These are phyloP conservation scores for Entomortierella parvispora DNA, from an alignment of 192 early-diverging fungal genomes.

Conservation along the genomic window DNA sequence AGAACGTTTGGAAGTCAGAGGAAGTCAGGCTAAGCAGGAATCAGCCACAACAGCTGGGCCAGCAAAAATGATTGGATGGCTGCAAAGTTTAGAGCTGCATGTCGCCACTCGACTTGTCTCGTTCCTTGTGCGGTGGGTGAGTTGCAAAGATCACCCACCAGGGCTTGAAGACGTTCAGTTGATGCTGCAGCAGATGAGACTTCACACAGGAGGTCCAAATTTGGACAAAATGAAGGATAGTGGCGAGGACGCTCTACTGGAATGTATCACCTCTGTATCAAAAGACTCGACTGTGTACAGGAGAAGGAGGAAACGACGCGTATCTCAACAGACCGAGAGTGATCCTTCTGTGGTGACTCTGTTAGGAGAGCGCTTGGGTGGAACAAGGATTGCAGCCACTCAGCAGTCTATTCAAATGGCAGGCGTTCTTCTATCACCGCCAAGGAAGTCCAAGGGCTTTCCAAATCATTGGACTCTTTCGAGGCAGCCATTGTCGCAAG, in stretches of 20 bases:
- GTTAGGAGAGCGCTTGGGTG: not conserved
- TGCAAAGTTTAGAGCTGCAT: slow-evolving; percentile 21
- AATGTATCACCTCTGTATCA: not conserved
- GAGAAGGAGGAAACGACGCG: slow-evolving; percentile 6
- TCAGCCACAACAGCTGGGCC: not conserved
- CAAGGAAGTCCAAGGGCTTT: slow-evolving; percentile 29
- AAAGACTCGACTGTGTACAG: slow-evolving; percentile 17
- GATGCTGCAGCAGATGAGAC: slow-evolving; percentile 16
- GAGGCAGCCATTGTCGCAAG: slow-evolving; percentile 27
- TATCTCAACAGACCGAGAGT: not conserved
- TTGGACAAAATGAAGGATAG: not conserved
- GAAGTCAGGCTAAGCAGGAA: not conserved
- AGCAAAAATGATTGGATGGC: slow-evolving; percentile 13
- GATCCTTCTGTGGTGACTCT: not conserved
- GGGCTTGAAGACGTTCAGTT: slow-evolving; percentile 29
- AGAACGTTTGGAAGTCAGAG: no score
- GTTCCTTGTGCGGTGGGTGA: slow-evolving; percentile 46
- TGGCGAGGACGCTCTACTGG: not conserved
- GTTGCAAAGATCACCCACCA: slow-evolving; percentile 40
- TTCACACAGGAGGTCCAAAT: not conserved
- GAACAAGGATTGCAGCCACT: not conserved
- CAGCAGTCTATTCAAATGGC: slow-evolving; percentile 11
- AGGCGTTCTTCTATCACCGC: slow-evolving; percentile 38
- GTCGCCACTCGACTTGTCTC: slow-evolving; percentile 36
- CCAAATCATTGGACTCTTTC: slow-evolving; percentile 24